phyloP scores from a whole-genome alignment of 148 eudicot genomes.

The Polygonum aviculare region DNA sequence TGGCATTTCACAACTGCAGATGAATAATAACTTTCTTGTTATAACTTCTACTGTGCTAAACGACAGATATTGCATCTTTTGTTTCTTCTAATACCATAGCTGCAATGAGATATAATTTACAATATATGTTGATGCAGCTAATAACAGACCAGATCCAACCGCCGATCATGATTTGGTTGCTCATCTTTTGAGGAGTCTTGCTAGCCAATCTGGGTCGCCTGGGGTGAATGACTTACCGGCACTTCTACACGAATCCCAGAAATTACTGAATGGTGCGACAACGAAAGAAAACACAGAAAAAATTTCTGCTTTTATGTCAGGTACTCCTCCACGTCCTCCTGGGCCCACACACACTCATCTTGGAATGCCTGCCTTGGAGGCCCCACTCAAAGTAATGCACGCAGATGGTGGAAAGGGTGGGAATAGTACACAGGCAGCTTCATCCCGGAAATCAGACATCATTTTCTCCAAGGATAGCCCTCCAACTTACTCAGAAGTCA shows the following conservation, averaged over 20 bases:
- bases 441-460: background rate
- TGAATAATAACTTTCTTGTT: background rate
- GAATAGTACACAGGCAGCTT: background rate
- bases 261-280: slow-evolving; percentile 35
- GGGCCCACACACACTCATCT: slow-evolving; percentile 5
- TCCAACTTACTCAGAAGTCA: slow-evolving; percentile 7
- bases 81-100: background rate
- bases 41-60: background rate
- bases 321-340: slow-evolving; percentile 8
- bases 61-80: background rate
- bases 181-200: slow-evolving; percentile 63
- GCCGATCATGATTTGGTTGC: slow-evolving; percentile 55
- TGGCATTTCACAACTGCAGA: background rate
- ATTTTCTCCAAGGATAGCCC: slow-evolving; percentile 9
- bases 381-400: background rate
- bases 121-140: slow-evolving; percentile 35
- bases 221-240: slow-evolving; percentile 31
- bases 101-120: background rate
- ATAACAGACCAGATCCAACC: slow-evolving; percentile 37
- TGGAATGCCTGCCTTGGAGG: background rate
- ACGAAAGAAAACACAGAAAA: slow-evolving; percentile 26
- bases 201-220: slow-evolving; percentile 38
- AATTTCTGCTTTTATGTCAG: slow-evolving; percentile 18
- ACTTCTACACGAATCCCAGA: slow-evolving; percentile 39
- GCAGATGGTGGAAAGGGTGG: background rate